These are phyloP conservation scores for Teratosphaeria destructans DNA, from an alignment of 2,329 filamentous ascomycete genomes.

Conservation along the genomic window DNA sequence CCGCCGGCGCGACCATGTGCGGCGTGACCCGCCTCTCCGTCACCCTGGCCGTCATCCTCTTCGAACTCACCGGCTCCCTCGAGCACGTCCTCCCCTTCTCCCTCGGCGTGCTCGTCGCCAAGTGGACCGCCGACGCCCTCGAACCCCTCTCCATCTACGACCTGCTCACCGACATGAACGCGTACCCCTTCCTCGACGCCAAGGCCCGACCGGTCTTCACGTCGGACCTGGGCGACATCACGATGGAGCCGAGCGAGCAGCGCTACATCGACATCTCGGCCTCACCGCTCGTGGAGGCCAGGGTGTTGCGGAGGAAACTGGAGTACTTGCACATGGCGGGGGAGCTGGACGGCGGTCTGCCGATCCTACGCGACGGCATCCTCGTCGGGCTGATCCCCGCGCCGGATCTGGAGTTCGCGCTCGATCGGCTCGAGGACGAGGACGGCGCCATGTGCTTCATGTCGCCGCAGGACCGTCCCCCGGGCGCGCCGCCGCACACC, in stretches of 20 bases:
- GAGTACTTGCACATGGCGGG: conserved; percentile 73
- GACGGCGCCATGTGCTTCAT: conserved; percentile 75
- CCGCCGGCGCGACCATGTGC: conserved; percentile 94
- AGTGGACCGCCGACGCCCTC: conserved; percentile 94
- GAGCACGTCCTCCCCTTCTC: conserved; percentile 95
- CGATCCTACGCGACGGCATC: conserved; percentile 67
- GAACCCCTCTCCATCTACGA: conserved; percentile 95
- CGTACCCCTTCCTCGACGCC: conserved; percentile 94
- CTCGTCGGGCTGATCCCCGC: conserved; percentile 87
- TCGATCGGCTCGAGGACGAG: conserved; percentile 66
- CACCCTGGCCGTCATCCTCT: conserved; percentile 87
- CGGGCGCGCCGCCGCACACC: conserved; percentile 1
- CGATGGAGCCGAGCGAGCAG: conserved; percentile 61
- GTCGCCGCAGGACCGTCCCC: conserved; percentile 46
- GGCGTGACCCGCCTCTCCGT: conserved; percentile 90
- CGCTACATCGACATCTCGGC: conserved; percentile 80
- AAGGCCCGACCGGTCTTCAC: conserved; percentile 90
- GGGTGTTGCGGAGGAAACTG: conserved; percentile 67
- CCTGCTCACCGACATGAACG: conserved; percentile 90
- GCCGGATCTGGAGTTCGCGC: conserved; percentile 83
- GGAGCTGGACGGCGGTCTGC: conserved; percentile 84
- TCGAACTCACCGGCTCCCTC: conserved; percentile 87
- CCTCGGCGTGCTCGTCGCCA: conserved; percentile 81
- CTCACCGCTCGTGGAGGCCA: conserved; percentile 69
- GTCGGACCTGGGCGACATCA: conserved; percentile 76